Evolutionary conservation across 345 rosid genomes (phyloP).

Genomic region (Gossypium sturtianum): DNA sequence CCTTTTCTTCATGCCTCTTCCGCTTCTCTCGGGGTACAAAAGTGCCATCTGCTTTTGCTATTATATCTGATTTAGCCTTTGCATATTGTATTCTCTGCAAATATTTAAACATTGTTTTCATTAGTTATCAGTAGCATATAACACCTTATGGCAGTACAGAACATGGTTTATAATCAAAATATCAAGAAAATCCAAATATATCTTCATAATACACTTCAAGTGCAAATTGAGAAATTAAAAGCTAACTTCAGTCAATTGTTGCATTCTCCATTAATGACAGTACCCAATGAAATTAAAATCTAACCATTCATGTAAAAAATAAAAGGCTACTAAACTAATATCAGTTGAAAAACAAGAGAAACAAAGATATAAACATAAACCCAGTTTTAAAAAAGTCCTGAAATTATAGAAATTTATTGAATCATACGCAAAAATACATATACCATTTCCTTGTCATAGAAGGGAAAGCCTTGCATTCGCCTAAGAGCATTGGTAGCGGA

Average conservation of each 20-base stretch:
- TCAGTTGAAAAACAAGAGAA: neutral
- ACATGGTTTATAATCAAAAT: neutral
- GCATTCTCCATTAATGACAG: neutral
- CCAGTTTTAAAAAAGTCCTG: neutral
- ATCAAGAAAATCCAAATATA: neutral
- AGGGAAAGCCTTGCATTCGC: slow-evolving; percentile 90
- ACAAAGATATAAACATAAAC: neutral
- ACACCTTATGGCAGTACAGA: neutral
- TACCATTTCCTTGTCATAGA: slow-evolving; percentile 94
- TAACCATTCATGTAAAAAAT: neutral
- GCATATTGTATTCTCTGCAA: slow-evolving; percentile 89
- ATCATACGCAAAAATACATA: neutral
- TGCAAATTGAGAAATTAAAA: neutral
- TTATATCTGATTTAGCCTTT: slow-evolving; percentile 83
- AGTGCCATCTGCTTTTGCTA: slow-evolving; percentile 96
- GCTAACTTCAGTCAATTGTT: neutral
- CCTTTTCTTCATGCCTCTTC: slow-evolving; percentile 93
- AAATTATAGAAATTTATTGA: neutral
- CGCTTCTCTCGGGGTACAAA: slow-evolving; percentile 95
- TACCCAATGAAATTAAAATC: neutral
- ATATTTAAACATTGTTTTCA: slow-evolving; percentile 4
- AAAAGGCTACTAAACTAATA: neutral
- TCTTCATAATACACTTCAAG: neutral
- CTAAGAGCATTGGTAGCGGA: slow-evolving; percentile 73
- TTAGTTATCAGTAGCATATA: neutral